phyloP scores from a whole-genome alignment of 208 protist genomes.

The Entamoeba invadens region DNA sequence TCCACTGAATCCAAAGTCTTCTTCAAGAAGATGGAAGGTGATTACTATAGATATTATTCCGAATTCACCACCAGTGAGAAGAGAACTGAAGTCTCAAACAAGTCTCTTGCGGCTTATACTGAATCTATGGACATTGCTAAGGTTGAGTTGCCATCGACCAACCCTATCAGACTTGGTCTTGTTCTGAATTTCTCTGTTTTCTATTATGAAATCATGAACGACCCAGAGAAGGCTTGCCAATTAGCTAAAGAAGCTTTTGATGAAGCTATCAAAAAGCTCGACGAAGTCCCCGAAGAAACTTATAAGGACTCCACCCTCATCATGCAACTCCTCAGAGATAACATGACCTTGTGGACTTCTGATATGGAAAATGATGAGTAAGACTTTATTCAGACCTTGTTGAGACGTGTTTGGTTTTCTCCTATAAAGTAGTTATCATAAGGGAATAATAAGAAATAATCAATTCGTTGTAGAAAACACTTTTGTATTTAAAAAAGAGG shows the following conservation, averaged over 20 bases:
- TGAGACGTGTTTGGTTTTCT: no score
- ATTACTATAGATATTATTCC: conserved; percentile 80
- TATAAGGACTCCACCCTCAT: conserved; percentile 96
- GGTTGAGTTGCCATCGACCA: conserved; percentile 59
- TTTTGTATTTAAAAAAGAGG: no score
- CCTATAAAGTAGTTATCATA: no score
- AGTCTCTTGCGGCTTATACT: conserved; percentile 51
- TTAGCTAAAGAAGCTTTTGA: conserved; percentile 74
- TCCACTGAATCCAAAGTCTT: conserved; percentile 61
- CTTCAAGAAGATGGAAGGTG: conserved; percentile 59
- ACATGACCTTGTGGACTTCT: conserved; percentile 86
- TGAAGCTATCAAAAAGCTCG: conserved; percentile 80
- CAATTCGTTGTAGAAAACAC: no score
- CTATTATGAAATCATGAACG: conserved; percentile 95
- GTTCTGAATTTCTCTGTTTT: conserved; percentile 98
- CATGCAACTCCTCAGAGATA: conserved; percentile 92
- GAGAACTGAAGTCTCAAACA: conserved; percentile 48
- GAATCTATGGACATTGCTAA: conserved; percentile 43
- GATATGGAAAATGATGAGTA: background rate
- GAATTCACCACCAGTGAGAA: conserved; percentile 65
- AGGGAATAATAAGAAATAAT: no score
- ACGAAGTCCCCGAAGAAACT: conserved; percentile 80
- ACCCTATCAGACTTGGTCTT: conserved; percentile 90
- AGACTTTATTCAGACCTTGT: background rate
- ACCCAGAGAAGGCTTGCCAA: conserved; percentile 67